Base-by-base conservation (phyloP, 805 yeast genomes). In the Starmera dryadoides region DNA sequence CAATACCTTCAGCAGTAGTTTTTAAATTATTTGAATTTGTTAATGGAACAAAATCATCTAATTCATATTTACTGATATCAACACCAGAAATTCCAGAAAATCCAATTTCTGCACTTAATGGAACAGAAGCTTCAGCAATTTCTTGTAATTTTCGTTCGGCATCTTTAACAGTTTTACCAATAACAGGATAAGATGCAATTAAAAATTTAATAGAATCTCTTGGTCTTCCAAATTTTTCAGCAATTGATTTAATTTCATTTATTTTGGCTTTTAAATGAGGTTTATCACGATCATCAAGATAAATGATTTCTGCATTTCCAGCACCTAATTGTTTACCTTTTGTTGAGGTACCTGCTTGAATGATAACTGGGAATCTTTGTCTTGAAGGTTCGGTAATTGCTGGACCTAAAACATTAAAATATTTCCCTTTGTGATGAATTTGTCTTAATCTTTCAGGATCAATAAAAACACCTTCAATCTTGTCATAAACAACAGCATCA, bases 41-140 rank as follows among this genome's bases (percentile, higher is more conserved):
- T 12, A 30, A 12, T 30, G 32, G 32, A 11, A 30, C 32, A 12
- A 16, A 15, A 16, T 61, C 66, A 35, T 61, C 61, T 36, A 49
- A 42, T 11, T 43, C 51, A 43, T 47, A 63, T 31, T 58, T 47
- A 19, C 59, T 53, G 29, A 64, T 52, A 36, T 64, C 68, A 37
- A 63, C 50, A 3, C 68, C 69, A 5, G 66, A 63, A 64, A 68
- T 62, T 11, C 70, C 69, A 33, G 67, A 53, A 42, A 65, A 63
- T n/a, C 64, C 46, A 1, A 64, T 65, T 35, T 62, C 63, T 3
- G 64, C 65, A 11, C 67, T 69, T 36, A 60, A 66, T 41, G 58
- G 64, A 9, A 58, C 62, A 39, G 56, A 58, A 14, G 38, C 35
- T 34, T 48, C 46, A 38, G 30, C 56, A 38, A 38, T 58, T 10